Evolutionary conservation across 208 protist species (phyloP), one percentile per base, ranked within the genome.

Genomic region (Crithidia sp.): DNA sequence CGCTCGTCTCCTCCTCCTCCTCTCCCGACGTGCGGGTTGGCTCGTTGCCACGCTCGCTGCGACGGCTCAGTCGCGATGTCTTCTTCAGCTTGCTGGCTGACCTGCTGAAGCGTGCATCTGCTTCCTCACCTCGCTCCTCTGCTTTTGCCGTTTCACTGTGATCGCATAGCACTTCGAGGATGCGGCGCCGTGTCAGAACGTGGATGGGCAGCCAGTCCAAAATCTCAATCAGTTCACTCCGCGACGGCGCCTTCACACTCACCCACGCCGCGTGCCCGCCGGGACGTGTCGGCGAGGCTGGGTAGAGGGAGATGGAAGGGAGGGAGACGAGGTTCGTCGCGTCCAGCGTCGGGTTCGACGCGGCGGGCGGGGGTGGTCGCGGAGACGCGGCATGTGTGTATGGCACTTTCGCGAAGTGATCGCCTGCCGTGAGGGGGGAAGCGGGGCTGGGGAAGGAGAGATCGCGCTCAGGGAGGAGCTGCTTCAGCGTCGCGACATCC

Each of bases 131-230:
- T 28, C 28, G 28, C 28, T 28, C 28, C 28, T 28, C 28, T 28
- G 28, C 28, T 28, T 28, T 1, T 28, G 28, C 28, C 28, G 28
- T 28, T 28, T 28, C 52, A n/a, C 17, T 55, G n/a, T 61, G 54
- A 36, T 49, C 13, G 43, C 59, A 61, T 2, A 78, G 37, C 9
- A 68, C 40, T 10, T 9, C 13, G 5, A 82, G 41, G 12, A 87
- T 66, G 36, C 71, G 72, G n/a, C 66, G 71, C 1, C 60, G 56
- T 39, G 85, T 87, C 28, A 81, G 68, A 4, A 76, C 57, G 71
- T 90, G 85, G 36, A 90, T 60, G 2, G 85, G 85, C 39, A 90
- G 78, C 64, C 68, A 81, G 40, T 77, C 71, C 39, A 90, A 63
- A 19, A 84, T 63, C 50, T 79, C 72, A 37, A 36, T 65, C 63